Conservation (phyloP, 2,329 filamentous ascomycete species). For the Claviceps sp. region DNA sequence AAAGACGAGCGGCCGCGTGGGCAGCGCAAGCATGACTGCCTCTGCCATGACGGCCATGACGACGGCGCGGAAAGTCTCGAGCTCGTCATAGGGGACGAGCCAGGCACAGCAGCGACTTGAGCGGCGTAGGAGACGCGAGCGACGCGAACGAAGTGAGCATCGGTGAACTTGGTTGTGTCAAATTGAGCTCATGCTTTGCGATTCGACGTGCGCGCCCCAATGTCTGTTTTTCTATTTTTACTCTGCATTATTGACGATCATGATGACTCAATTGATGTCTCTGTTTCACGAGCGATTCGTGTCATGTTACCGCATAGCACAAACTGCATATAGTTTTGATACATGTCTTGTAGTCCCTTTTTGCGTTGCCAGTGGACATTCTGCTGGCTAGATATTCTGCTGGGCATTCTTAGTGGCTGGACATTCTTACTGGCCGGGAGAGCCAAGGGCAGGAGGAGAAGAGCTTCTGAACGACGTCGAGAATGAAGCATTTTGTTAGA, state of each 20-base stretch:
- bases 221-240: not conserved
- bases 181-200: too few species aligned
- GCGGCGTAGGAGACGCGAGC: not conserved
- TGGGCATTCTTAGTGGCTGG: too few species aligned
- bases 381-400: too few species aligned
- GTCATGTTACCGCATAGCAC: conserved; percentile 14
- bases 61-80: conserved; percentile 41
- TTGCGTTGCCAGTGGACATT: too few species aligned
- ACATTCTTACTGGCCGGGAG: too few species aligned
- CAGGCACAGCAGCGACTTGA: not conserved
- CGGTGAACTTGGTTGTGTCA: not conserved
- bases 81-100: conserved; percentile 17
- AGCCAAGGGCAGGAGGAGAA: too few species aligned
- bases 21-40: conserved; percentile 36
- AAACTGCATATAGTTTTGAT: conserved; percentile 22
- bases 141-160: not conserved
- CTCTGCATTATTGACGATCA: conserved; percentile 23
- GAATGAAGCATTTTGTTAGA: not conserved
- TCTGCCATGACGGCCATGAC: conserved; percentile 27
- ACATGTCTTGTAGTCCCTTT: not conserved
- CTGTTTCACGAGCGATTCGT: conserved; percentile 26
- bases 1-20: conserved; percentile 54
- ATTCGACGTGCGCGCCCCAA: not conserved
- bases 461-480: too few species aligned
- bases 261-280: conserved; percentile 20